These are phyloP conservation scores for Globisporangium mamillatum DNA, from an alignment of 352 stramenopile species.

Conservation along the genomic window DNA sequence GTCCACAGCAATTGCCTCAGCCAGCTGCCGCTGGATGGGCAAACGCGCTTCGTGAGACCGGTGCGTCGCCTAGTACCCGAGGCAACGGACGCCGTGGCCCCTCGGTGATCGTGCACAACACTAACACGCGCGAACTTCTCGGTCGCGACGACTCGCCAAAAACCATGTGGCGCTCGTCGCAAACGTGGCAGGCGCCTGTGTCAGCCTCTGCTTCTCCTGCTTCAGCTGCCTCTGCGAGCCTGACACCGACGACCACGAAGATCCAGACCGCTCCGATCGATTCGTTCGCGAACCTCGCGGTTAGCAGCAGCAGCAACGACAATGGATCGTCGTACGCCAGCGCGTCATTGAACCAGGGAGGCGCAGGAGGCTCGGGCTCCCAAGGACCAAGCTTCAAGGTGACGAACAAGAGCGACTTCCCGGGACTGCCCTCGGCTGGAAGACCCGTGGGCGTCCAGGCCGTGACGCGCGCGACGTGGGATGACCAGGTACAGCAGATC, in stretches of 20 bases:
- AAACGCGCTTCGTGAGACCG: constrained; percentile 71
- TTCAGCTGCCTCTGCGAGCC: constrained; percentile 18
- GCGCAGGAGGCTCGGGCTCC: constrained; percentile 14
- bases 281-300: constrained; percentile 44
- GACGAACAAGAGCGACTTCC: constrained; percentile 72
- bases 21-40: constrained; percentile 57
- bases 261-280: constrained; percentile 54
- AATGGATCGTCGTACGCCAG: constrained; percentile 32
- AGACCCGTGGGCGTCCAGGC: constrained; percentile 63
- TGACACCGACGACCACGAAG: constrained; percentile 52
- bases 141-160: constrained; percentile 35
- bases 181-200: constrained; percentile 45
- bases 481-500: constrained; percentile 73
- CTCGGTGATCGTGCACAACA: constrained; percentile 62
- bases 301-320: constrained; percentile 18
- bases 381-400: constrained; percentile 16
- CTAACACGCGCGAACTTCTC: constrained; percentile 39
- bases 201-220: constrained; percentile 16
- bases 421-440: constrained; percentile 55
- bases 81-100: constrained; percentile 29
- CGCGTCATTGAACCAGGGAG: constrained; percentile 31
- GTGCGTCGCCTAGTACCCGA: constrained; percentile 25
- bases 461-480: constrained; percentile 79
- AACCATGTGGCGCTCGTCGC: constrained; percentile 50
- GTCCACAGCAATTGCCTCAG: constrained; percentile 29